Conservation (phyloP, 2,329 filamentous ascomycete genomes). For the Berkeleyomyces basicola region DNA sequence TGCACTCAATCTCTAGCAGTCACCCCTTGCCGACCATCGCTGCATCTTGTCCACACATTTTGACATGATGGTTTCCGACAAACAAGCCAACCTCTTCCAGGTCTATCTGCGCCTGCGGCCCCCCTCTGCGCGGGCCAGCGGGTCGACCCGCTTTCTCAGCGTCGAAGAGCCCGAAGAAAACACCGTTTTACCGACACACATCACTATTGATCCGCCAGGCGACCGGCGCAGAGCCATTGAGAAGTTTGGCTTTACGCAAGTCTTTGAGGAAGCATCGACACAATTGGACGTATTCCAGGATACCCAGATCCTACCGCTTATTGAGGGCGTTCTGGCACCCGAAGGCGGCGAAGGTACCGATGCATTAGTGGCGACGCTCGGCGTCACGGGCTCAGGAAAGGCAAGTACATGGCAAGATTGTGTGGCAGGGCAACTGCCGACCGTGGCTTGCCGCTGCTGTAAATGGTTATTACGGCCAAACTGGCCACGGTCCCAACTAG, state of each 20-base stretch:
- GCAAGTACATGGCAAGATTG: conserved; percentile 27
- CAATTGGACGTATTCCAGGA: conserved; percentile 79
- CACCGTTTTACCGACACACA: conserved; percentile 39
- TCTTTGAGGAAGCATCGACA: conserved; percentile 73
- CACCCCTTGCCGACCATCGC: background rate
- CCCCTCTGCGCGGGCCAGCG: conserved; percentile 21
- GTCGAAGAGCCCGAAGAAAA: conserved; percentile 44
- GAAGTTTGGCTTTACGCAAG: conserved; percentile 82
- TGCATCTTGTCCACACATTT: background rate
- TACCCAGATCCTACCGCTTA: conserved; percentile 55
- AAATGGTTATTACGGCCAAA: background rate
- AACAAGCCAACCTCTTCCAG: conserved; percentile 52
- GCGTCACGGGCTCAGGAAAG: conserved; percentile 93
- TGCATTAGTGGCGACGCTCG: conserved; percentile 76
- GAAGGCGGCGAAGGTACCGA: conserved; percentile 69
- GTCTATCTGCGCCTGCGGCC: conserved; percentile 77
- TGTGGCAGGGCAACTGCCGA: background rate
- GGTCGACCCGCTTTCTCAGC: conserved; percentile 55
- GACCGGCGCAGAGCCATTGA: conserved; percentile 81
- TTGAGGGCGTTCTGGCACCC: conserved; percentile 55
- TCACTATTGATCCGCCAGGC: conserved; percentile 63
- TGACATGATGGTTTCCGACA: background rate
- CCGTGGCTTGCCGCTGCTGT: background rate
- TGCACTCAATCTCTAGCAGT: background rate
- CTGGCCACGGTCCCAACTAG: background rate